These are phyloP conservation scores for Leccinum fuscescens DNA, from an alignment of 1,284 basidiomycete genomes.

Conservation along the genomic window DNA sequence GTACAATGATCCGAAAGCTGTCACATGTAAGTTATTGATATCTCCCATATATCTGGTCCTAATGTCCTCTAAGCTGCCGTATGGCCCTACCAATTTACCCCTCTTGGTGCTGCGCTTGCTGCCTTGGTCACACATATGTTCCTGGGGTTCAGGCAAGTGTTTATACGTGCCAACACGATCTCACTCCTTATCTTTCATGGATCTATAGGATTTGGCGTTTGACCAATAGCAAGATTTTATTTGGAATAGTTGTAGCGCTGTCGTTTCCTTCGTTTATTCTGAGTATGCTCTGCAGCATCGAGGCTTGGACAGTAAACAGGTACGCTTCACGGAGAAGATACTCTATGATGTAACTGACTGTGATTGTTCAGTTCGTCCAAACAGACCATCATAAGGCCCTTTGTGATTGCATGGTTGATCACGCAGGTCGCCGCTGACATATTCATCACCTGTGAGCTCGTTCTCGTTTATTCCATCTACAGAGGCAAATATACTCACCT, in stretches of 20 bases:
- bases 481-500: not conserved
- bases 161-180: not conserved
- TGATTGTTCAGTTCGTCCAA: not conserved
- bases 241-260: not conserved
- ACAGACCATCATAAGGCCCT: not conserved
- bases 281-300: not conserved
- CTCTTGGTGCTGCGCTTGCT: slow-evolving; percentile 1
- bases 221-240: not conserved
- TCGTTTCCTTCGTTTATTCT: slow-evolving; percentile 1
- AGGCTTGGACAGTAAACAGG: not conserved
- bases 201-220: not conserved
- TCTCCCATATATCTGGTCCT: not conserved
- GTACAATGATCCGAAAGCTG: not conserved
- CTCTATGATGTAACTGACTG: not conserved
- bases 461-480: not conserved
- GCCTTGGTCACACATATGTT: slow-evolving; percentile 1
- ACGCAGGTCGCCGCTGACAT: not conserved
- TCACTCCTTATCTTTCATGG: not conserved
- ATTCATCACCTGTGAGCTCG: not conserved
- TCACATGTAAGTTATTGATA: not conserved
- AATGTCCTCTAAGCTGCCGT: not conserved
- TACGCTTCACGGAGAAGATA: not conserved
- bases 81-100: not conserved
- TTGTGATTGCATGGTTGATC: not conserved
- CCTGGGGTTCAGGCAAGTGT: not conserved